A percentile compares a stretch with the other conserved stretches of the same genome.
Conservation (phyloP, 2,329 filamentous ascomycete species). For the Pyricularia pennisetigena region DNA sequence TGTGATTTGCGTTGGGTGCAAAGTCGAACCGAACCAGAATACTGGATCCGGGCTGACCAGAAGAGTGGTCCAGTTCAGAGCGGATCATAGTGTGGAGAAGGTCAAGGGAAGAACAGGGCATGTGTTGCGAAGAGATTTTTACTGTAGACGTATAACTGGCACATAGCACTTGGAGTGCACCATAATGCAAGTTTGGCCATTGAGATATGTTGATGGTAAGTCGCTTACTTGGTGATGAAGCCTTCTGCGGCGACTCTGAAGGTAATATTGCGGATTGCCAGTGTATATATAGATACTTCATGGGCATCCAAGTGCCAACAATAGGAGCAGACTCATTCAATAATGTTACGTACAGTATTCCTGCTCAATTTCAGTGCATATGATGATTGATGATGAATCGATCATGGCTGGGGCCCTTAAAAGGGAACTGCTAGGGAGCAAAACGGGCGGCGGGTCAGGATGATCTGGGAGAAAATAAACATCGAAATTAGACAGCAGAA, state of each 20-base stretch:
- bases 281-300: no score
- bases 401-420: not conserved
- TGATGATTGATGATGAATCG: not conserved
- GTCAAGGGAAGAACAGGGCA: not conserved
- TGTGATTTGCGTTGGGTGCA: not conserved
- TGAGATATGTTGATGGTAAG: not conserved
- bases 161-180: not conserved
- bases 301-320: no score
- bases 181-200: not conserved
- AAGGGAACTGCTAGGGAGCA: no score
- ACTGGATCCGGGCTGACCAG: not conserved
- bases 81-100: not conserved
- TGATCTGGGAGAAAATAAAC: not conserved
- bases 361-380: not conserved
- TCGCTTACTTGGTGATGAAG: not conserved
- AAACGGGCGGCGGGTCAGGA: no score
- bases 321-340: no score
- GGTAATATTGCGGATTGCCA: not conserved
- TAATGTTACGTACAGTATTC: not conserved
- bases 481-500: not conserved
- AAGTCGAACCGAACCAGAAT: not conserved
- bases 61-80: not conserved
- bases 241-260: not conserved
- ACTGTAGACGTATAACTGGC: not conserved
- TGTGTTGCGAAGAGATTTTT: not conserved